Evolutionary conservation across 495 filamentous ascomycete species (phyloP).

Genomic region (Daldinia childiae): DNA sequence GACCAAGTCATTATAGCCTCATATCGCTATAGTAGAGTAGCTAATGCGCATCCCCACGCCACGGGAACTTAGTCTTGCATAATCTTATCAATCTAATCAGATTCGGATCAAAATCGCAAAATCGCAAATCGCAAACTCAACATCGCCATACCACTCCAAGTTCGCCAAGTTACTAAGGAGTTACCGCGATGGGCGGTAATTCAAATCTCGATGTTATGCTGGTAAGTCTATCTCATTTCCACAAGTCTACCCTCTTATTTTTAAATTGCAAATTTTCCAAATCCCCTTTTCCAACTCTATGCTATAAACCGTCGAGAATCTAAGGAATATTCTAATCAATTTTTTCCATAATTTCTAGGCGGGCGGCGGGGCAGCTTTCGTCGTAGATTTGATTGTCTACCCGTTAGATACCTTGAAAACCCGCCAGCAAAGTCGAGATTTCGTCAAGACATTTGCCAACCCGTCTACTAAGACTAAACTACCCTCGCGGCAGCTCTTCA

Average conservation of each 20-base stretch:
- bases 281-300: no score
- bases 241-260: no score
- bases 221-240: constrained; percentile 40
- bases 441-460: constrained; percentile 65
- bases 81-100: constrained; percentile 44
- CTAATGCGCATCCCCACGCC: no score
- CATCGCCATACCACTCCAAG: constrained; percentile 1
- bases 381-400: constrained; percentile 82
- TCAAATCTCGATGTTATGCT: constrained; percentile 53
- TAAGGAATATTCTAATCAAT: constrained; percentile 10
- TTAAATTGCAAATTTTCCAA: no score
- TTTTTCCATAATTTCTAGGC: constrained; percentile 59
- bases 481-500: constrained; percentile 63
- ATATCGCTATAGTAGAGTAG: constrained; percentile 17
- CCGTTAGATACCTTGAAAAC: constrained; percentile 89
- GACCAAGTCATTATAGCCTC: constrained; percentile 24
- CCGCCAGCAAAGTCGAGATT: constrained; percentile 80
- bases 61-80: constrained; percentile 18
- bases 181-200: constrained; percentile 38
- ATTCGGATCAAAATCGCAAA: constrained; percentile 9
- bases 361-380: constrained; percentile 82
- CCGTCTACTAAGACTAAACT: constrained; percentile 63
- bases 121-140: constrained; percentile 4
- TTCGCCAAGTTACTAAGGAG: constrained; percentile 9
- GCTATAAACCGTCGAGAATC: neutral